A percentile compares a stretch with the other conserved stretches of the same genome.
Conservation (phyloP, 2,329 filamentous ascomycete species). For the Drechslerella dactyloides region DNA sequence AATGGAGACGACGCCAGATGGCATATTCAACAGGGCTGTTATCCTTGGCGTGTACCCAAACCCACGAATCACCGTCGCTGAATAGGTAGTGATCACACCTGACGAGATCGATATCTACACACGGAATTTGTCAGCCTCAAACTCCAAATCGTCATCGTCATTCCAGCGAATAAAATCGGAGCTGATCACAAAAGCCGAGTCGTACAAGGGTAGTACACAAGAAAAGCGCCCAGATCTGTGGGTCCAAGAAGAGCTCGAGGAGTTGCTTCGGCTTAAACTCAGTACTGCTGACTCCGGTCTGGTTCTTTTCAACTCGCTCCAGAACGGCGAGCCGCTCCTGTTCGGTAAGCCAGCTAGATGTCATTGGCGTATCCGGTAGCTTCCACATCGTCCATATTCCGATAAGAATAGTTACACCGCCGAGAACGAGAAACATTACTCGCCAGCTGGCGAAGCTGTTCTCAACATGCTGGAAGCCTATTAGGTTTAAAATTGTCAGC, state of each 20-base stretch:
- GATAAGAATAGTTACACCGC: slow-evolving; percentile 61
- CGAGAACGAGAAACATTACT: slow-evolving; percentile 64
- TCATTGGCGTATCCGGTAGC: slow-evolving; percentile 63
- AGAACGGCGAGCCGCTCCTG: slow-evolving; percentile 61
- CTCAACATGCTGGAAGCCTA: slow-evolving; percentile 63
- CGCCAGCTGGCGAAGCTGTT: slow-evolving; percentile 60
- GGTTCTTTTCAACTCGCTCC: slow-evolving; percentile 65
- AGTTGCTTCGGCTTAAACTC: slow-evolving; percentile 65
- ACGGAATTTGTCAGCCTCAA: slow-evolving; percentile 19
- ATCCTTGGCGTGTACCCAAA: slow-evolving; percentile 61
- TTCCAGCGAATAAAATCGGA: slow-evolving; percentile 7
- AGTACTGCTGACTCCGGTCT: slow-evolving; percentile 66
- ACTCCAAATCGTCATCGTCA: slow-evolving; percentile 52
- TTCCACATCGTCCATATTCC: slow-evolving; percentile 59
- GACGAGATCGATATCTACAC: slow-evolving; percentile 62
- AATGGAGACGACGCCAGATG: slow-evolving; percentile 64
- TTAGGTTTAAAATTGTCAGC: not conserved
- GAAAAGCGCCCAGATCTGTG: slow-evolving; percentile 64
- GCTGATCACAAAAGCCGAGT: slow-evolving; percentile 10
- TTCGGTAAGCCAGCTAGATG: slow-evolving; percentile 59
- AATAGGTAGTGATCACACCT: slow-evolving; percentile 66
- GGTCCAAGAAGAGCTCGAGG: slow-evolving; percentile 63
- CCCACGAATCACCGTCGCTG: slow-evolving; percentile 63
- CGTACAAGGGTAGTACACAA: slow-evolving; percentile 62
- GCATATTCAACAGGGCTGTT: slow-evolving; percentile 65